A percentile compares a stretch with the other conserved stretches of the same genome.
Conservation (phyloP, 352 stramenopile genomes). For the Pythium aristosporum region DNA sequence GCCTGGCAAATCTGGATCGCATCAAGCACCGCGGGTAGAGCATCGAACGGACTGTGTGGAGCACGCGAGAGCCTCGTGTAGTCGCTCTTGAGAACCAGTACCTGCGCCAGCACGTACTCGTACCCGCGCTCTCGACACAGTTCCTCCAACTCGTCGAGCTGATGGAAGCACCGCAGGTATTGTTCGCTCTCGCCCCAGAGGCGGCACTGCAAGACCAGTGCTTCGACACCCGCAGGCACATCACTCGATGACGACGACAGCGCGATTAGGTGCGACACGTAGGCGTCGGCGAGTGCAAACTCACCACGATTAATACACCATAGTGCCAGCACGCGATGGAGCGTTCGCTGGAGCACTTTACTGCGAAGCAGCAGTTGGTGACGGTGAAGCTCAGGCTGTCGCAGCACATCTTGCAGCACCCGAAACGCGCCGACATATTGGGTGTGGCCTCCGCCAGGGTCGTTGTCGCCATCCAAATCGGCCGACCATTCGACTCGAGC, state of each 20-base stretch:
- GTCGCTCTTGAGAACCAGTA: slow-evolving; percentile 44
- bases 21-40: slow-evolving; percentile 42
- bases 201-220: slow-evolving; percentile 32
- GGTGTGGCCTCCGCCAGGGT: slow-evolving; percentile 3
- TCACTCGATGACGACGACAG: slow-evolving; percentile 53
- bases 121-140: slow-evolving; percentile 44
- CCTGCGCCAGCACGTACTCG: slow-evolving; percentile 48
- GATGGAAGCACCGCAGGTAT: slow-evolving; percentile 35
- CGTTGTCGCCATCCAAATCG: slow-evolving; percentile 3
- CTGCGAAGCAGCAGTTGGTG: slow-evolving; percentile 17
- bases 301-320: slow-evolving; percentile 58
- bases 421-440: slow-evolving; percentile 18
- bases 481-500: slow-evolving; percentile 11
- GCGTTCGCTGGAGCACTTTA: slow-evolving; percentile 38
- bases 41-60: slow-evolving; percentile 50
- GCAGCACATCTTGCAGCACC: slow-evolving; percentile 8
- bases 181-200: slow-evolving; percentile 37
- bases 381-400: slow-evolving; percentile 13
- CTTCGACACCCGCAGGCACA: slow-evolving; percentile 45
- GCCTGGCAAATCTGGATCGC: slow-evolving; percentile 44
- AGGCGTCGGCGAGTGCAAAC: slow-evolving; percentile 34
- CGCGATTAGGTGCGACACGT: slow-evolving; percentile 41
- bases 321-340: slow-evolving; percentile 52
- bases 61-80: slow-evolving; percentile 35
- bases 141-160: slow-evolving; percentile 40